Evolutionary conservation across 1,284 basidiomycete species (phyloP).

Genomic region (Ustilago vetiveriae): DNA sequence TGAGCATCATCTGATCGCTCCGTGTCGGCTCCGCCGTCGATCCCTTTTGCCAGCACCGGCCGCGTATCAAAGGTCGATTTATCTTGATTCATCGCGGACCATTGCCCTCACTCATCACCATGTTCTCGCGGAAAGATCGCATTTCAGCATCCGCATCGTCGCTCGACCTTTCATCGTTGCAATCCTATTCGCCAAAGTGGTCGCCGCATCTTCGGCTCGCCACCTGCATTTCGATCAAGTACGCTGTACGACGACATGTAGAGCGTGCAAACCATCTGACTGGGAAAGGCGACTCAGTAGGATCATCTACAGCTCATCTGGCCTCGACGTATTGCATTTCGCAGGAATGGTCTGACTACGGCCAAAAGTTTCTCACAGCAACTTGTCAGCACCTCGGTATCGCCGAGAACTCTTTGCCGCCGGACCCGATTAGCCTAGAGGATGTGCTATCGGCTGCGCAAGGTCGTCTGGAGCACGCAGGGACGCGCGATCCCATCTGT

Average conservation of each 20-base stretch:
- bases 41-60: too few species aligned
- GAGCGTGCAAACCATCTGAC: conserved; percentile 34
- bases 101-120: background rate
- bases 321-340: conserved; percentile 4
- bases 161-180: conserved; percentile 51
- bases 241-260: conserved; percentile 45
- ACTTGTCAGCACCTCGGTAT: conserved; percentile 63
- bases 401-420: conserved; percentile 43
- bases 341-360: conserved; percentile 53
- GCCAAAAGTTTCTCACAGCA: conserved; percentile 55
- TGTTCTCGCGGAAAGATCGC: conserved; percentile 30
- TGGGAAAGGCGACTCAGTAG: background rate
- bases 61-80: too few species aligned
- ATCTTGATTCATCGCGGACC: background rate
- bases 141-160: conserved; percentile 7
- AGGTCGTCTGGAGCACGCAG: conserved; percentile 29
- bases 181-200: conserved; percentile 58
- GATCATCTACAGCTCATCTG: background rate
- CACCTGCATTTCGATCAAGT: conserved; percentile 56
- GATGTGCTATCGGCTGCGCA: conserved; percentile 47
- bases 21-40: too few species aligned
- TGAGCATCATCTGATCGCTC: too few species aligned
- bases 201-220: conserved; percentile 52
- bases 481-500: conserved; percentile 14
- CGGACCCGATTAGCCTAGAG: conserved; percentile 48